Evolutionary conservation across 2,329 filamentous ascomycete genomes (phyloP).

Genomic region (Penicillium sp.): DNA sequence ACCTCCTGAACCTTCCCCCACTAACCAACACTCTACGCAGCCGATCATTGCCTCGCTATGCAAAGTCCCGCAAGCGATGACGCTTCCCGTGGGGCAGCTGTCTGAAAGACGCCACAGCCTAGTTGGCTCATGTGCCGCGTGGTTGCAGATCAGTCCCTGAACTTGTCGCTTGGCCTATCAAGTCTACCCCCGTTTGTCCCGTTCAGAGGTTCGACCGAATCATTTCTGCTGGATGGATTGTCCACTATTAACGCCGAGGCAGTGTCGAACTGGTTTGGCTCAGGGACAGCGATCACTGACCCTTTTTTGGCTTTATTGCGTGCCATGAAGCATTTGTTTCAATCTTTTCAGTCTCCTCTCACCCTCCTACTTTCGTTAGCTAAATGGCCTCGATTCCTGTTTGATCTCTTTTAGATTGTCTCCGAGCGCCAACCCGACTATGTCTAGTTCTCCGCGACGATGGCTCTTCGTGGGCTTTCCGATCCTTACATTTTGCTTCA

Average conservation of each 20-base stretch:
- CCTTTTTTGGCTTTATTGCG: constrained; percentile 9
- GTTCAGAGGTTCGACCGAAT: constrained; percentile 8
- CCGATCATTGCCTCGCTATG: constrained; percentile 16
- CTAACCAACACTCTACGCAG: background rate
- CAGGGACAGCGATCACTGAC: constrained; percentile 9
- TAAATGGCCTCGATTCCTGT: constrained; percentile 5
- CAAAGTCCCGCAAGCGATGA: constrained; percentile 17
- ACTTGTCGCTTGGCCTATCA: constrained; percentile 14
- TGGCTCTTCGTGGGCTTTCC: constrained; percentile 21
- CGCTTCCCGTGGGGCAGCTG: constrained; percentile 19
- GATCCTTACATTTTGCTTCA: constrained; percentile 14
- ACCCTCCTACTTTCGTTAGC: background rate
- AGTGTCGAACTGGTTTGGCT: constrained; percentile 8
- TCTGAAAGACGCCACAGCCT: constrained; percentile 11
- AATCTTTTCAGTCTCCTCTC: background rate
- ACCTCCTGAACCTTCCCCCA: constrained; percentile 11
- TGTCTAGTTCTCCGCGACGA: constrained; percentile 19
- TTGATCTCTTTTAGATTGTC: background rate
- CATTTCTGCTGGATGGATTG: constrained; percentile 15
- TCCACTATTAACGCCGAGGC: constrained; percentile 3
- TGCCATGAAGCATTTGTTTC: constrained; percentile 9
- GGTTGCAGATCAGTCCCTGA: constrained; percentile 17
- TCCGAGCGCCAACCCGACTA: constrained; percentile 5
- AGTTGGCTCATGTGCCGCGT: constrained; percentile 19
- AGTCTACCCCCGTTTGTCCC: constrained; percentile 4